Evolutionary conservation across 768 basidiomycete genomes (phyloP), one percentile per base, ranked within the genome.

Genomic region (Phanerochaete sordida): DNA sequence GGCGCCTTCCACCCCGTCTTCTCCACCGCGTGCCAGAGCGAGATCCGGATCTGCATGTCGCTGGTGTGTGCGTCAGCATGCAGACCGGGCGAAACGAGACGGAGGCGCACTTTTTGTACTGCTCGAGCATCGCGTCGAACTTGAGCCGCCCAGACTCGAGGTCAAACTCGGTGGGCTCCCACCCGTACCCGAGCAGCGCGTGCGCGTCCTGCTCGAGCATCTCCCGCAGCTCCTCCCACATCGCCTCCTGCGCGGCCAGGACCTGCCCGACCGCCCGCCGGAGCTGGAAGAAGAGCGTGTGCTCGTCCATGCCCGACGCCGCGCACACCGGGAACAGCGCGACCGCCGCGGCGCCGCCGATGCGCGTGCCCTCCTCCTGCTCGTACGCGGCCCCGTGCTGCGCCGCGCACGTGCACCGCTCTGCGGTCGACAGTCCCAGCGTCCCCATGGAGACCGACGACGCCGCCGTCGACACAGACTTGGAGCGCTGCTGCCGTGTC

Each of bases 161-260:
- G 30, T 19, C 47, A 19, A 61, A 64, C 47, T 71, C 70, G 26
- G 43, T 55, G 3, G 60, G 56, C 44, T 62, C 60, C 70, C 70
- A 70, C 2, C 69, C 69, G 53, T 64, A 68, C 33, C 33, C 33
- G 16, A 19, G 5, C 53, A 69, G 58, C 51, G 24, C 23, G 28
- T 58, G 30, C 47, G 56, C 60, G 19, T 61, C 59, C 35, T 47
- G 39, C 24, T 44, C 56, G n/a, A 69, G 59, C n/a, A 55, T 55
- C 23, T 56, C 66, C 33, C 30, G 16, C 28, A 71, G 65, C 64
- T 69, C 68, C 53, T 71, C 70, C 69, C 68, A 71, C 70, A 71
- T 71, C 48, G 68, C 68, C 64, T 71, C 70, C 66, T 65, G 67
- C 30, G 58, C 49, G 43, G 62, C 65, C 21, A 68, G 45, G 43